Conservation (phyloP, 148 eudicot species). For the Rhododendron mucronatum region DNA sequence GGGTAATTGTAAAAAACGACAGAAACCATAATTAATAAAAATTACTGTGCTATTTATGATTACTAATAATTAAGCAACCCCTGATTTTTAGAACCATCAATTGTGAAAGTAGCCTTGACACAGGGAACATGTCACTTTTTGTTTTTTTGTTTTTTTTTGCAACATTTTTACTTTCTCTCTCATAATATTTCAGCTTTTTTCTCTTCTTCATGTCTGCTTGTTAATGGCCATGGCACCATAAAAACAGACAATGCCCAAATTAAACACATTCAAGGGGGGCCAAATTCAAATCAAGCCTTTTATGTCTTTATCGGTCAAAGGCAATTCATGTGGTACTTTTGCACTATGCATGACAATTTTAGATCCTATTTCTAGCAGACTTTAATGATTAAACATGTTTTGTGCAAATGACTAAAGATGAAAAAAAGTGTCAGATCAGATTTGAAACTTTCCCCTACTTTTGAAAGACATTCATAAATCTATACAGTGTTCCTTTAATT, state of each 20-base stretch:
- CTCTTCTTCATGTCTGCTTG: neutral
- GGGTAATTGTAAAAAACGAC: too few species aligned
- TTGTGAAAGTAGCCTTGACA: neutral
- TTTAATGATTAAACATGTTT: neutral
- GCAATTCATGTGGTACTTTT: neutral
- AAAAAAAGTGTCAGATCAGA: neutral
- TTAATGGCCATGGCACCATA: neutral
- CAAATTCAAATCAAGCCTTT: neutral
- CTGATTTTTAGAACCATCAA: neutral
- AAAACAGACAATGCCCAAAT: neutral
- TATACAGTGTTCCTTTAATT: neutral
- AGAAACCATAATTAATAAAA: too few species aligned
- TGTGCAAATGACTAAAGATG: neutral
- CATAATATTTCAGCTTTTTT: neutral
- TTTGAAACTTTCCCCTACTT: neutral
- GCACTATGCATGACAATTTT: neutral
- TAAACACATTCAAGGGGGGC: neutral
- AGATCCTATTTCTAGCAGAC: neutral
- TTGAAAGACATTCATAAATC: neutral
- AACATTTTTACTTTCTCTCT: neutral
- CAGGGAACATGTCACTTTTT: neutral
- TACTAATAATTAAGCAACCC: neutral
- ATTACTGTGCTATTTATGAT: too few species aligned
- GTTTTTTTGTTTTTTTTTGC: neutral
- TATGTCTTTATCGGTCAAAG: neutral